Percentiles rank a stretch among this genome's conserved stretches.
phyloP scores from a whole-genome alignment of 2,329 filamentous ascomycete genomes.

The Endoconidiophora polonica region DNA sequence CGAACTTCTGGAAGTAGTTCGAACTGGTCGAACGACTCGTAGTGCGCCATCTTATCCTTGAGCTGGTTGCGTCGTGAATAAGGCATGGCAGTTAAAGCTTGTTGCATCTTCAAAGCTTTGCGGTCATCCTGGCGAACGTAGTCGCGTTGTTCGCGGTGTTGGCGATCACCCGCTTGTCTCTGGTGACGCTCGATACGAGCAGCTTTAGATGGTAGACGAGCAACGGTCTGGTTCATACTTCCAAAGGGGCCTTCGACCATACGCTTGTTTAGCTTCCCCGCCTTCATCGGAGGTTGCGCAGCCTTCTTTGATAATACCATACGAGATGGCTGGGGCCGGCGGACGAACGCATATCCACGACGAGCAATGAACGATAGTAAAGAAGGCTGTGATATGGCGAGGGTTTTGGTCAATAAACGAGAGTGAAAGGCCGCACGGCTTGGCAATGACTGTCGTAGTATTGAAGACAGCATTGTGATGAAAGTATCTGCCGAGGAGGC shows the following conservation, averaged over 20 bases:
- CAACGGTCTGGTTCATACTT: constrained; percentile 38
- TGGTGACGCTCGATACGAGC: neutral
- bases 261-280: constrained; percentile 23
- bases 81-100: constrained; percentile 55
- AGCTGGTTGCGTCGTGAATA: constrained; percentile 47
- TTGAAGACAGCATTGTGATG: constrained; percentile 1
- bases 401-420: neutral
- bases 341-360: constrained; percentile 6
- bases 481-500: too few relatives aligned
- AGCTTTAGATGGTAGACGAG: constrained; percentile 19
- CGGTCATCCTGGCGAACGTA: constrained; percentile 24
- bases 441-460: neutral
- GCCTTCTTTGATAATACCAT: constrained; percentile 43
- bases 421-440: neutral
- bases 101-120: constrained; percentile 91
- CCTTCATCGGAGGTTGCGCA: constrained; percentile 23
- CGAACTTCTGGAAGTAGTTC: constrained; percentile 55
- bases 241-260: constrained; percentile 33
- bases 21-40: constrained; percentile 71
- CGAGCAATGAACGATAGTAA: neutral
- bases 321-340: constrained; percentile 27
- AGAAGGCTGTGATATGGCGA: neutral
- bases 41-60: constrained; percentile 41
- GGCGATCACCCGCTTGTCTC: constrained; percentile 3
- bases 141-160: constrained; percentile 19